phyloP scores from a whole-genome alignment of 139 green algal species.

The Mesostigma viride region DNA sequence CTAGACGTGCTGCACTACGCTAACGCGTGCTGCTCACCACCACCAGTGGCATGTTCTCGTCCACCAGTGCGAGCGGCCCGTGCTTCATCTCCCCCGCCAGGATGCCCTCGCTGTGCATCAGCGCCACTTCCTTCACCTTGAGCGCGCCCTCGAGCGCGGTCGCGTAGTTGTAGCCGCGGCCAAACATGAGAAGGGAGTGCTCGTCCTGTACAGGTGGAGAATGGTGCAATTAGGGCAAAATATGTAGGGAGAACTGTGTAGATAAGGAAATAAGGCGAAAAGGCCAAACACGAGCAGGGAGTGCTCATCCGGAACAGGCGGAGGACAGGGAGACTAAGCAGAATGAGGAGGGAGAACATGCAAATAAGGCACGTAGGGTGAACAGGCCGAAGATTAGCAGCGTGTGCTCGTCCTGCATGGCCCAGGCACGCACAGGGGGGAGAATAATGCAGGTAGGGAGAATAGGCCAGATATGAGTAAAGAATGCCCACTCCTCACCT shows the following conservation, averaged over 20 bases:
- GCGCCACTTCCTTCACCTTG: slow-evolving; percentile 76
- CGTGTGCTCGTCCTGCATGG: too few relatives aligned
- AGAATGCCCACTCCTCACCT: too few relatives aligned
- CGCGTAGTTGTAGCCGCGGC: slow-evolving; percentile 88
- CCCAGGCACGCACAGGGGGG: too few relatives aligned
- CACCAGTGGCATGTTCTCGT: slow-evolving; percentile 85
- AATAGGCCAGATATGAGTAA: too few relatives aligned
- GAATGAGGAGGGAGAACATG: too few relatives aligned
- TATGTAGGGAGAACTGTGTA: too few relatives aligned
- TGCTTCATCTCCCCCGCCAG: slow-evolving; percentile 99
- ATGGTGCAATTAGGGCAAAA: too few relatives aligned
- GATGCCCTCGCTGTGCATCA: slow-evolving; percentile 93
- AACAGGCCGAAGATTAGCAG: too few relatives aligned
- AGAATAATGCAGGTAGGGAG: too few relatives aligned
- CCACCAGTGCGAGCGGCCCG: slow-evolving; percentile 87
- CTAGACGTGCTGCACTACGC: neutral
- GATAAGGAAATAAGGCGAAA: neutral
- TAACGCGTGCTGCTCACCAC: slow-evolving; percentile 61
- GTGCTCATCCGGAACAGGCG: too few relatives aligned
- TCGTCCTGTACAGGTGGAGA: slow-evolving; percentile 63
- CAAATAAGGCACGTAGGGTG: too few relatives aligned
- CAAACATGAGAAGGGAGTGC: slow-evolving; percentile 71
- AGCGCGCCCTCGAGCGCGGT: slow-evolving; percentile 73
- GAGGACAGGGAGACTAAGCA: too few relatives aligned
- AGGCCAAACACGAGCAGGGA: slow-evolving; percentile 46